A percentile compares a stretch with the other conserved stretches of the same genome.
phyloP scores from a whole-genome alignment of 106 monocot species.

The Dioscorea dumetorum region DNA sequence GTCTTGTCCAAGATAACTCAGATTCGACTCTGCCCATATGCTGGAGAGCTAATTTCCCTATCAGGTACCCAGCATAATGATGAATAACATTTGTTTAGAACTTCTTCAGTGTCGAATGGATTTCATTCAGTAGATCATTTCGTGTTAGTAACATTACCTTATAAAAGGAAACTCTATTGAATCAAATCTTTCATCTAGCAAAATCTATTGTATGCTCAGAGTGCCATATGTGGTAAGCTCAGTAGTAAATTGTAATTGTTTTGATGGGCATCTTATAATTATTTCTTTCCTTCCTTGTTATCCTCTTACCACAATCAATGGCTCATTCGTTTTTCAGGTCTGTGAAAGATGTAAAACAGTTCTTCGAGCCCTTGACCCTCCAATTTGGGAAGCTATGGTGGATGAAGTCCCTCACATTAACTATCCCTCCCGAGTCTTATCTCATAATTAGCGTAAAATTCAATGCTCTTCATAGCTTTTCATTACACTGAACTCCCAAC shows the following conservation, averaged over 20 bases:
- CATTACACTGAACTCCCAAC: not conserved
- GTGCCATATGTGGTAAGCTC: no score
- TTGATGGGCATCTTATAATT: no score
- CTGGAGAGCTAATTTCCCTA: conserved; percentile 46
- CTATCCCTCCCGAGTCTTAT: conserved; percentile 76
- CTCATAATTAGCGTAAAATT: conserved; percentile 62
- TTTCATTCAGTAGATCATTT: no score
- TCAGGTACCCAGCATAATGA: conserved; percentile 30
- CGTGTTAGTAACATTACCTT: no score
- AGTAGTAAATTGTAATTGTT: no score
- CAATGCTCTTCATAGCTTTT: not conserved
- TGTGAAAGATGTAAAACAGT: conserved; percentile 52
- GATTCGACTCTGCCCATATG: conserved; percentile 65
- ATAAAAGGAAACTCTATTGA: no score
- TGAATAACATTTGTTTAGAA: no score
- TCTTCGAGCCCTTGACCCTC: conserved; percentile 69
- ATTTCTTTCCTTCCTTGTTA: no score
- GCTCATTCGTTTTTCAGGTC: conserved; percentile 34
- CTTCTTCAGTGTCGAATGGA: no score
- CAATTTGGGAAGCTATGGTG: conserved; percentile 64
- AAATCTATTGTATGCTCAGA: no score
- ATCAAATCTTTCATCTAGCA: no score
- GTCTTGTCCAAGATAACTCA: conserved; percentile 52
- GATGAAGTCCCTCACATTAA: conserved; percentile 39
- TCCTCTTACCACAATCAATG: no score